Percentiles rank a stretch among this genome's conserved stretches.
phyloP scores from a whole-genome alignment of 23 red algal species.

The Chondrus crispus region DNA sequence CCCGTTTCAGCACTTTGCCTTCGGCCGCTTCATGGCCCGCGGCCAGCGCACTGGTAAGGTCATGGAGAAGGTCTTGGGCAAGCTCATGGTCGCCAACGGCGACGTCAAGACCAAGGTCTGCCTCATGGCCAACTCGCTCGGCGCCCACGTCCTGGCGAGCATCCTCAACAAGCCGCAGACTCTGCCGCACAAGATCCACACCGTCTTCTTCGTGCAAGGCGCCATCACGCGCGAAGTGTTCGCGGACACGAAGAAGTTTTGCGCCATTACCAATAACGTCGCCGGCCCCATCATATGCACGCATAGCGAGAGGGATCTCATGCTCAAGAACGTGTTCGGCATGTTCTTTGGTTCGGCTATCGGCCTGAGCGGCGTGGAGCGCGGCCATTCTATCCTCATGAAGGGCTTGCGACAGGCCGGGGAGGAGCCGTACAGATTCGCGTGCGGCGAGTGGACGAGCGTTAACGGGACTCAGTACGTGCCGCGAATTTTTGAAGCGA shows the following conservation, averaged over 20 bases:
- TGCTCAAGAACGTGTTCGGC: constrained; percentile 32
- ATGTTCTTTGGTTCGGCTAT: constrained; percentile 34
- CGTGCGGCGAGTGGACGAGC: constrained; percentile 37
- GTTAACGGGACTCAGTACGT: constrained; percentile 53
- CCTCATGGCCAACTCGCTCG: constrained; percentile 50
- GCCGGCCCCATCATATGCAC: constrained; percentile 30
- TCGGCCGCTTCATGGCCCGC: constrained; percentile 39
- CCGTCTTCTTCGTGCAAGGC: constrained; percentile 61
- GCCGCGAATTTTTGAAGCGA: too few species aligned
- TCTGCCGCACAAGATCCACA: constrained; percentile 50
- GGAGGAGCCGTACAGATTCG: constrained; percentile 27
- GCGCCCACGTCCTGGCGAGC: constrained; percentile 30
- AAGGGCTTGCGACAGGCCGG: neutral
- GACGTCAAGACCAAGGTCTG: constrained; percentile 38
- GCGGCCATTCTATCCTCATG: neutral
- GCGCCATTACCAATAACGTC: constrained; percentile 7
- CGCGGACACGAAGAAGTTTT: neutral
- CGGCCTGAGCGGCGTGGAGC: neutral
- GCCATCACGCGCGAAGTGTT: constrained; percentile 17
- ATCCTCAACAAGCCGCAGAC: neutral
- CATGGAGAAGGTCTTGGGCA: constrained; percentile 45
- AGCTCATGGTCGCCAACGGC: constrained; percentile 16
- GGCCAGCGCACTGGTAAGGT: constrained; percentile 22
- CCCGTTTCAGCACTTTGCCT: constrained; percentile 34
- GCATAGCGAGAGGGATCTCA: constrained; percentile 24